Percentiles rank a stretch among this genome's conserved stretches.
phyloP scores from a whole-genome alignment of 768 basidiomycete species.

The Hypsizygus marmoreus region DNA sequence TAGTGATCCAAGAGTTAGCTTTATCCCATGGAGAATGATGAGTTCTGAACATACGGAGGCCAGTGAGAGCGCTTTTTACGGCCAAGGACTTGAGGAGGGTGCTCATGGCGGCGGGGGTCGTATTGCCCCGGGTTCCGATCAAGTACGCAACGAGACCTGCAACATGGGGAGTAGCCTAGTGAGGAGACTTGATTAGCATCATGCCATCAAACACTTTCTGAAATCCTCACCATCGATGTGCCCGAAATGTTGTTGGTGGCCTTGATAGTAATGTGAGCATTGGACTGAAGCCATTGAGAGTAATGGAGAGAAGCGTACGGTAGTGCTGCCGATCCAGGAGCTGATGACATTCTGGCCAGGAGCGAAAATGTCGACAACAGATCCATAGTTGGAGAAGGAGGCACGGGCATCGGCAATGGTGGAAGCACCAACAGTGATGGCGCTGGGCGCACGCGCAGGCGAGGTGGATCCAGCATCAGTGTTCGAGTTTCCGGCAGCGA shows the following conservation, averaged over 20 bases:
- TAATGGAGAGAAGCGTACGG: not conserved
- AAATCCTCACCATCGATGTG: constrained; percentile 5
- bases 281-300: not conserved
- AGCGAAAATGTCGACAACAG: constrained; percentile 33
- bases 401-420: constrained; percentile 28
- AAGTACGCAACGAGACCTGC: constrained; percentile 8
- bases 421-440: not conserved
- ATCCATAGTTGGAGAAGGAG: constrained; percentile 34
- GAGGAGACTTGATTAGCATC: not conserved
- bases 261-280: not conserved
- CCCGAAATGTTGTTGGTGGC: constrained; percentile 6
- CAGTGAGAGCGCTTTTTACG: not conserved
- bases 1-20: not conserved
- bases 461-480: not conserved
- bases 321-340: constrained; percentile 21
- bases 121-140: constrained; percentile 1
- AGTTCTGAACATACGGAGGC: not conserved
- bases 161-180: constrained; percentile 2
- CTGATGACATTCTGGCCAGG: constrained; percentile 27
- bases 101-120: constrained; percentile 6
- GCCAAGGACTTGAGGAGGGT: not conserved
- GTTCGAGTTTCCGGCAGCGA: constrained; percentile 3
- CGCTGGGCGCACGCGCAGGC: constrained; percentile 1
- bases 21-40: not conserved
- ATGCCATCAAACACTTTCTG: not conserved